Evolutionary conservation across 2,329 filamentous ascomycete species (phyloP).

Genomic region (Cytospora paraplurivora): DNA sequence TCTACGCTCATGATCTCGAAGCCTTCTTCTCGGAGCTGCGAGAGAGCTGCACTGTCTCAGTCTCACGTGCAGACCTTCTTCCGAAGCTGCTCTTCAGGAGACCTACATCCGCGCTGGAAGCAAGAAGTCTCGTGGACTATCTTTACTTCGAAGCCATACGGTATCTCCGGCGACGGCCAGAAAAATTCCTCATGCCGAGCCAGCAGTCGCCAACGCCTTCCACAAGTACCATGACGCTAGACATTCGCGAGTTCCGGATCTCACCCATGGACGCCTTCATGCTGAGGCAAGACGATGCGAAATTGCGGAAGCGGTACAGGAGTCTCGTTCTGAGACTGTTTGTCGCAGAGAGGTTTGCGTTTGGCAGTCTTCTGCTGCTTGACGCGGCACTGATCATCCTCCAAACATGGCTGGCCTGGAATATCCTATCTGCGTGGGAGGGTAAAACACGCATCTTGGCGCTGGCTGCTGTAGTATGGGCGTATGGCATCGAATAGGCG

Average conservation of each 20-base stretch:
- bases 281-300: constrained; percentile 38
- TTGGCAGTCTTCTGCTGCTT: constrained; percentile 42
- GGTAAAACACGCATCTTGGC: constrained; percentile 19
- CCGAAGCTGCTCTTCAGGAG: constrained; percentile 48
- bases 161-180: constrained; percentile 46
- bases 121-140: constrained; percentile 43
- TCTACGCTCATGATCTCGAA: constrained; percentile 63
- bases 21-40: constrained; percentile 62
- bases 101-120: constrained; percentile 39
- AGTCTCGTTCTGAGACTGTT: constrained; percentile 46
- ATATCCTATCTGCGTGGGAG: constrained; percentile 18
- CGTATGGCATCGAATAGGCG: constrained; percentile 14
- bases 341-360: constrained; percentile 45
- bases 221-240: constrained; percentile 33
- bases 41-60: constrained; percentile 60
- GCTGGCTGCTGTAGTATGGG: constrained; percentile 3
- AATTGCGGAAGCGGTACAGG: constrained; percentile 40
- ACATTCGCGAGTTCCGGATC: constrained; percentile 51
- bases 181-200: constrained; percentile 45
- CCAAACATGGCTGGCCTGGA: constrained; percentile 41
- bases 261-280: constrained; percentile 56
- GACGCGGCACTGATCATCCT: constrained; percentile 38
- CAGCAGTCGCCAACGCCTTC: constrained; percentile 28
- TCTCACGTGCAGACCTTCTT: constrained; percentile 58
- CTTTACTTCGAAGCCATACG: constrained; percentile 48